Conservation (phyloP, 768 basidiomycete species). For the Symmetrospora coprosmae region DNA sequence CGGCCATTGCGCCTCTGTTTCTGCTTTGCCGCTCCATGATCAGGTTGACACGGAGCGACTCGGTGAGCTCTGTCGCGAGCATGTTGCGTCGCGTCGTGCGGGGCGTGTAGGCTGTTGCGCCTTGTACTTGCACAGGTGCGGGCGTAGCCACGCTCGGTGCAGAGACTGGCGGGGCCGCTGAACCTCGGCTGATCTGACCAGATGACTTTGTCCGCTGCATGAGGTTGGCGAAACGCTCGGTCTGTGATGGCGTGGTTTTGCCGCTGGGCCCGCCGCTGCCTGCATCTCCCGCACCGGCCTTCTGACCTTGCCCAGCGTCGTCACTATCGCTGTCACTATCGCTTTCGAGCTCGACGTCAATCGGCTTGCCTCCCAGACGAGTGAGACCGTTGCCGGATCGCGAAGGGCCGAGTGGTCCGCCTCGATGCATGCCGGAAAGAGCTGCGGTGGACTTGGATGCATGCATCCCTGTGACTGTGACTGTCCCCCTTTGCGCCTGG, state of each 20-base stretch:
- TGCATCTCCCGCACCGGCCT: background rate
- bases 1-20: slow-evolving; percentile 16
- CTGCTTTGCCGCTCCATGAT: slow-evolving; percentile 49
- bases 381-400: background rate
- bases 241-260: too few species aligned
- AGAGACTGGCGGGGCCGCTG: too few species aligned
- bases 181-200: too few species aligned
- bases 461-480: slow-evolving; percentile 18
- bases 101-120: slow-evolving; percentile 66
- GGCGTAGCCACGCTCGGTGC: too few species aligned
- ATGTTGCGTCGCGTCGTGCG: slow-evolving; percentile 71
- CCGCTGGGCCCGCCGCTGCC: too few species aligned
- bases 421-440: background rate
- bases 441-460: slow-evolving; percentile 19
- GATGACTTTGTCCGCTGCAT: too few species aligned
- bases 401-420: background rate
- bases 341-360: slow-evolving; percentile 30
- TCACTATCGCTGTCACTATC: slow-evolving; percentile 30
- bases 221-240: too few species aligned
- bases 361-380: slow-evolving; percentile 26
- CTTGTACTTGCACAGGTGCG: too few species aligned
- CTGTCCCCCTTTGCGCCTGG: background rate
- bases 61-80: slow-evolving; percentile 70
- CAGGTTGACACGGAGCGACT: slow-evolving; percentile 63
- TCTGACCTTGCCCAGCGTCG: background rate